A percentile compares a stretch with the other conserved stretches of the same genome.
Evolutionary conservation across 1,284 basidiomycete species (phyloP).

Genomic region (Cryptococcus depauperatus): DNA sequence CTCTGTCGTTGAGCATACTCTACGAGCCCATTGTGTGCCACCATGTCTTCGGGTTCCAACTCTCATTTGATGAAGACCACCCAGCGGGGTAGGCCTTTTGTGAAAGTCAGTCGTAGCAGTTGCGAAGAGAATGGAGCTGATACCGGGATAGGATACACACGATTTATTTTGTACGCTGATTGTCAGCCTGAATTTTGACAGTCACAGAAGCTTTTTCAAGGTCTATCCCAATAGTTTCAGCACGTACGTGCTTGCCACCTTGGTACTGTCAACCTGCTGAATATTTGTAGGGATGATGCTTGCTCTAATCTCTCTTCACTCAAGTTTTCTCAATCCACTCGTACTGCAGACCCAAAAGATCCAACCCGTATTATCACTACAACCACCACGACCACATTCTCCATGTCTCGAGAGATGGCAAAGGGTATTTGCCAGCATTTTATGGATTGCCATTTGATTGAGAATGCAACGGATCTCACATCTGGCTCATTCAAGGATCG

Average conservation of each 20-base stretch:
- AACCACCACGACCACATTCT: constrained; percentile 98
- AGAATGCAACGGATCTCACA: constrained; percentile 84
- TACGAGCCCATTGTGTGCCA: too few species aligned
- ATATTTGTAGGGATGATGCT: constrained; percentile 73
- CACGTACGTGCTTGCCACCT: constrained; percentile 59
- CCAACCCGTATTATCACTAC: constrained; percentile 95
- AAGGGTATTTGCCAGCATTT: constrained; percentile 99
- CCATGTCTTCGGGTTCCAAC: constrained; percentile 23
- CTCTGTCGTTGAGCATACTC: too few species aligned
- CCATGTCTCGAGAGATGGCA: constrained; percentile 98
- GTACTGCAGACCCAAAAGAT: constrained; percentile 94
- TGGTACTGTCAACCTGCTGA: constrained; percentile 3
- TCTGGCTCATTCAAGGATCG: constrained; percentile 93
- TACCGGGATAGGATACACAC: constrained; percentile 70
- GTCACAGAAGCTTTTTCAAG: constrained; percentile 93
- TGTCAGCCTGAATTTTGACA: constrained; percentile 80
- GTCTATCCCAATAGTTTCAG: constrained; percentile 91
- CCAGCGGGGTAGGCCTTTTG: constrained; percentile 83
- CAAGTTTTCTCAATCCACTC: constrained; percentile 98
- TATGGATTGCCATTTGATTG: constrained; percentile 95
- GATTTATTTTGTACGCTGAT: constrained; percentile 96
- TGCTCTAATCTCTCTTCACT: constrained; percentile 87
- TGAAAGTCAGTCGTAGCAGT: constrained; percentile 57
- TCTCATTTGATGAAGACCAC: constrained; percentile 97
- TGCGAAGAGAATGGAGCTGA: neutral